Evolutionary conservation across 1,139 yeast species (phyloP), one percentile per base, ranked within the genome.

Genomic region (Lodderomyces metapsilosis): DNA sequence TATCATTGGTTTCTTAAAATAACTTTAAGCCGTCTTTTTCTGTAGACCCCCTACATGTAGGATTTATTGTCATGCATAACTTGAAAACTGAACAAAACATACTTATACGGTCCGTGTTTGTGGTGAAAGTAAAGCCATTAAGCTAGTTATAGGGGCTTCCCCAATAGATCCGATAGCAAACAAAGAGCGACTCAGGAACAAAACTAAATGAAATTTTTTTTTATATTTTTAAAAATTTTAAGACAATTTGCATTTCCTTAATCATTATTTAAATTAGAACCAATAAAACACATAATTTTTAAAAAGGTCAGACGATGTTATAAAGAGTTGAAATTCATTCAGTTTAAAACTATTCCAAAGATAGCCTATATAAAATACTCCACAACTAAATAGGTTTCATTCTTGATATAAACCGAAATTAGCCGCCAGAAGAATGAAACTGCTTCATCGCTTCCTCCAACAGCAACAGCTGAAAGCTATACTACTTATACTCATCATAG

Each of bases 131-230:
- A 25, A 25, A 23, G 23, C 25, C 11, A 9, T 23, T 5, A 10
- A 23, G 6, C 4, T 8, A 23, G n/a, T 23, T 5, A 8, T 23
- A 9, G 5, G 9, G 5, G 23, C 5, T 21, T 21, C 23, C 9
- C 9, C n/a, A 25, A 12, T 25, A 15, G 30, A 25, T 25, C 30
- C 30, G 30, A 25, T 25, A 25, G 30, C 30, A 25, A 25, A 25
- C 30, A 25, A 25, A 25, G 25, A 23, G 25, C 7, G 25, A 23
- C n/a, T n/a, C n/a, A n/a, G n/a, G n/a, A n/a, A n/a, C n/a, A n/a
- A n/a, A n/a, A n/a, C n/a, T n/a, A n/a, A n/a, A n/a, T n/a, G n/a
- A n/a, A n/a, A n/a, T n/a, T n/a, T n/a, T n/a, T n/a, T n/a, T n/a
- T n/a, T n/a, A 23, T 4, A 12, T 25, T 25, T 25, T 16, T 25